Conservation (phyloP, 2,329 filamentous ascomycete species). For the Stemphylium beticola region DNA sequence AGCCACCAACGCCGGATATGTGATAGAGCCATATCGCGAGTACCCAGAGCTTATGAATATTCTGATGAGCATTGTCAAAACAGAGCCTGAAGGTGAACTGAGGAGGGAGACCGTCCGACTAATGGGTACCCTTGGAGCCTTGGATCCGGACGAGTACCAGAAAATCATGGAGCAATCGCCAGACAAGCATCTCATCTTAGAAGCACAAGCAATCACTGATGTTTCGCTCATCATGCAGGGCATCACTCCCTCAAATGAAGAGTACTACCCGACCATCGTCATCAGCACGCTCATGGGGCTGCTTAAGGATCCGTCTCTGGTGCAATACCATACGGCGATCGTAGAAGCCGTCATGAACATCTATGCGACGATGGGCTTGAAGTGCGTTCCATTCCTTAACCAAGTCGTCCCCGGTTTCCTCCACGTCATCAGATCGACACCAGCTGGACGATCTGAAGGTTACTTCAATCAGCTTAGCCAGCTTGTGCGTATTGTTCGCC, state of each 20-base stretch:
- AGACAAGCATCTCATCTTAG: conserved; percentile 74
- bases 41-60: conserved; percentile 94
- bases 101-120: conserved; percentile 95
- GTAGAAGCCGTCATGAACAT: conserved; percentile 99
- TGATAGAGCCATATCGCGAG: conserved; percentile 93
- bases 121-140: conserved; percentile 90
- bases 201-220: conserved; percentile 78
- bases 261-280: conserved; percentile 97
- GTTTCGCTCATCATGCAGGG: conserved; percentile 98
- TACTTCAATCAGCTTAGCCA: conserved; percentile 98
- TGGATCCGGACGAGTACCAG: conserved; percentile 96
- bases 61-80: conserved; percentile 90
- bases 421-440: conserved; percentile 82
- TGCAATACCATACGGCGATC: conserved; percentile 89
- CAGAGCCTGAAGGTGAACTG: conserved; percentile 83
- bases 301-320: conserved; percentile 85
- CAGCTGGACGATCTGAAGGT: conserved; percentile 80
- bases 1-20: conserved; percentile 95
- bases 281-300: conserved; percentile 95
- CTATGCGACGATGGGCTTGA: conserved; percentile 92
- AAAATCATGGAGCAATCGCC: conserved; percentile 90
- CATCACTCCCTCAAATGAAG: conserved; percentile 92
- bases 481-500: conserved; percentile 90
- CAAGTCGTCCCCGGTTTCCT: conserved; percentile 95
- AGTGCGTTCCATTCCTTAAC: conserved; percentile 92